These are phyloP conservation scores for Rhytidhysteron rufulum DNA, from an alignment of 2,329 filamentous ascomycete genomes.

Conservation along the genomic window DNA sequence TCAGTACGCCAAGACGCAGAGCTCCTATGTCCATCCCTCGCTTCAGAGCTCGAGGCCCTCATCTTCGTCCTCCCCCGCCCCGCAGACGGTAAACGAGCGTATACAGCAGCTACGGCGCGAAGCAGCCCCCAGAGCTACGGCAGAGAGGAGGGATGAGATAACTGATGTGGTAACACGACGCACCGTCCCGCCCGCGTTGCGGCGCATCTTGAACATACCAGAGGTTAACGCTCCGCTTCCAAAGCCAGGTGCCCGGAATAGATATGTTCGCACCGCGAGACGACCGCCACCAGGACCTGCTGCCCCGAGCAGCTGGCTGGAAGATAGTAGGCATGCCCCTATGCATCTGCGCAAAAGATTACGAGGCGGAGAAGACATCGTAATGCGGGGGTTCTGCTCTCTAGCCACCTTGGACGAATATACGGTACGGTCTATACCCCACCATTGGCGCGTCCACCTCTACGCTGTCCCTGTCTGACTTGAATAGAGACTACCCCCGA, in stretches of 20 bases:
- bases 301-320: slow-evolving; percentile 44
- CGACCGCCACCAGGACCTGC: slow-evolving; percentile 42
- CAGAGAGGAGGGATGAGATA: slow-evolving; percentile 42
- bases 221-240: slow-evolving; percentile 45
- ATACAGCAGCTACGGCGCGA: slow-evolving; percentile 45
- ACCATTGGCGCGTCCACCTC: neutral
- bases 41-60: slow-evolving; percentile 27
- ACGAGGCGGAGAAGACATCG: slow-evolving; percentile 12
- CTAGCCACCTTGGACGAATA: slow-evolving; percentile 16
- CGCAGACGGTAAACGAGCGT: slow-evolving; percentile 44
- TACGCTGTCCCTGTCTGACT: neutral
- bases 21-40: slow-evolving; percentile 36
- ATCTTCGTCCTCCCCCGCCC: slow-evolving; percentile 19
- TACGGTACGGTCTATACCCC: neutral
- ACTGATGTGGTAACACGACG: slow-evolving; percentile 38
- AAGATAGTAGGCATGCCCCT: slow-evolving; percentile 28
- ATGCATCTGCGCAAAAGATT: slow-evolving; percentile 12
- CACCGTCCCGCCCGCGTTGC: slow-evolving; percentile 43
- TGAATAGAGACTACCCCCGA: slow-evolving; percentile 24
- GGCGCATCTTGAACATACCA: slow-evolving; percentile 42
- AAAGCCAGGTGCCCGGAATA: slow-evolving; percentile 36
- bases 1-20: slow-evolving; percentile 39
- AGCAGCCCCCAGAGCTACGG: slow-evolving; percentile 35
- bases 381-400: slow-evolving; percentile 17
- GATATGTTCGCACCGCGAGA: slow-evolving; percentile 26